phyloP scores from a whole-genome alignment of 1,139 yeast genomes.

The Kodamaea fungicola region DNA sequence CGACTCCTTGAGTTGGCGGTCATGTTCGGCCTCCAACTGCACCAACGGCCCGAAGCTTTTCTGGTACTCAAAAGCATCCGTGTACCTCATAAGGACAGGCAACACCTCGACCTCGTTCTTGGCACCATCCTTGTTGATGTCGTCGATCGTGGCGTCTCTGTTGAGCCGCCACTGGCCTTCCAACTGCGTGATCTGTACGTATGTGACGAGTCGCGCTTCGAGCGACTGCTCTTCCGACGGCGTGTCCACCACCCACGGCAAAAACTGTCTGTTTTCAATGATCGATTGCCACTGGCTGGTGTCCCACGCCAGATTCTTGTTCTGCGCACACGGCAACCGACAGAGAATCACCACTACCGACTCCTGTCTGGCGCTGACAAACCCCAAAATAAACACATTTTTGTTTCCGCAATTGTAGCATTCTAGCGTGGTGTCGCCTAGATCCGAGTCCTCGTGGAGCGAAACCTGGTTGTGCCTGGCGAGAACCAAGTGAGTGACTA shows the following conservation, averaged over 20 bases:
- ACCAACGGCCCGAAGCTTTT: conserved; percentile 82
- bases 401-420: conserved; percentile 88
- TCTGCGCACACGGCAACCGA: conserved; percentile 84
- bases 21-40: conserved; percentile 77
- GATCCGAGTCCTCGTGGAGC: conserved; percentile 74
- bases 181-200: conserved; percentile 65
- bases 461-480: conserved; percentile 75
- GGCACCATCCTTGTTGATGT: conserved; percentile 41
- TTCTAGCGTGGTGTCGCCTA: conserved; percentile 82
- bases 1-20: conserved; percentile 69
- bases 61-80: conserved; percentile 85
- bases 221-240: conserved; percentile 66
- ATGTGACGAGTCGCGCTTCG: conserved; percentile 52
- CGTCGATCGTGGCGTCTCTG: conserved; percentile 64
- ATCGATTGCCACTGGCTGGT: conserved; percentile 85
- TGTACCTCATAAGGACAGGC: conserved; percentile 74
- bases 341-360: conserved; percentile 85
- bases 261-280: conserved; percentile 73
- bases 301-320: conserved; percentile 78
- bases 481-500: conserved; percentile 79
- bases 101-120: conserved; percentile 58
- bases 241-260: conserved; percentile 73
- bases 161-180: conserved; percentile 82
- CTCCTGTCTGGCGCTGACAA: conserved; percentile 83
- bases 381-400: conserved; percentile 81